These are phyloP conservation scores for Aureobasidium sp. DNA, from an alignment of 2,329 filamentous ascomycete genomes.

Conservation along the genomic window DNA sequence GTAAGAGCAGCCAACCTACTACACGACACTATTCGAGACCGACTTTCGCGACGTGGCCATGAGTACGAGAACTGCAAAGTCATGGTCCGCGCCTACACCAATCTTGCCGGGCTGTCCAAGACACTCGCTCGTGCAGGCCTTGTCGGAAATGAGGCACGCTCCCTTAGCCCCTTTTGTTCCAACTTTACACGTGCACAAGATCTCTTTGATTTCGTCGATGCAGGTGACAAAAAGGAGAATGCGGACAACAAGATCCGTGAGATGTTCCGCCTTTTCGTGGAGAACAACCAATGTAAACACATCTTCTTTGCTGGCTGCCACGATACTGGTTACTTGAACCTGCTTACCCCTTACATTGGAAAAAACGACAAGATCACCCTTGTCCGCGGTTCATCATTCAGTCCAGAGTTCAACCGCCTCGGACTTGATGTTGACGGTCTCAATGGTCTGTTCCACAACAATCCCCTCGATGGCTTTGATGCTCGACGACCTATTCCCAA, in stretches of 20 bases:
- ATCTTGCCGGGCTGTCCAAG: constrained; percentile 37
- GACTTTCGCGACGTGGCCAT: constrained; percentile 36
- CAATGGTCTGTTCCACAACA: constrained; percentile 43
- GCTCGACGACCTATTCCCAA: background rate
- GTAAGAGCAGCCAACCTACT: constrained; percentile 46
- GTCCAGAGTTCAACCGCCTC: constrained; percentile 45
- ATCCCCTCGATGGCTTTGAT: constrained; percentile 22
- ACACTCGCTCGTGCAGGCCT: constrained; percentile 41
- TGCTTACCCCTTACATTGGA: constrained; percentile 45
- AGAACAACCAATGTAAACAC: constrained; percentile 54
- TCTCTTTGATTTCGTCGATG: constrained; percentile 54
- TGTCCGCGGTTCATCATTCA: constrained; percentile 43
- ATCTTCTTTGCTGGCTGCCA: constrained; percentile 57
- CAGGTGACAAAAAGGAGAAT: constrained; percentile 51
- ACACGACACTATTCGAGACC: constrained; percentile 41
- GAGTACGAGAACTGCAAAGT: constrained; percentile 43
- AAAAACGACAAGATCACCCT: constrained; percentile 45
- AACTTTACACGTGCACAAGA: constrained; percentile 50
- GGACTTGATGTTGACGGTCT: constrained; percentile 44
- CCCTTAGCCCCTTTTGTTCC: constrained; percentile 44
- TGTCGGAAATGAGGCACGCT: constrained; percentile 44
- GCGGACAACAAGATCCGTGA: constrained; percentile 52
- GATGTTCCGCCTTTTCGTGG: constrained; percentile 42
- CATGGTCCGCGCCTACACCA: constrained; percentile 40
- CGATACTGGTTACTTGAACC: constrained; percentile 48